Base-by-base conservation (phyloP, 2,329 filamentous ascomycete genomes). In the Aureobasidium sp. region DNA sequence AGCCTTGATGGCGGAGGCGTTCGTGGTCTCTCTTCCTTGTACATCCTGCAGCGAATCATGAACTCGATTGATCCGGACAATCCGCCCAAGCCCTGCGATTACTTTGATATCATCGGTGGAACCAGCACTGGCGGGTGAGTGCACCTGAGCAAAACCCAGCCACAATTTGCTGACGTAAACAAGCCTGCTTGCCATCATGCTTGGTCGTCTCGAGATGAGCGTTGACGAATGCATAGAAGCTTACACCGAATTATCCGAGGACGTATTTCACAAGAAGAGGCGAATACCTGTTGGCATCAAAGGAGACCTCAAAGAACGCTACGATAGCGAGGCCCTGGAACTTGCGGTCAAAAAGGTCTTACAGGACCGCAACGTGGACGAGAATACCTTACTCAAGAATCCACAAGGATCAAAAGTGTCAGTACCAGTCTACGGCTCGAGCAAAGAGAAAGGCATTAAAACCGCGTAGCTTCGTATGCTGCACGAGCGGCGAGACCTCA, bases 51-150 rank as follows among this genome's bases (percentile, higher is more conserved):
- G 37, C 59, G 67, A 11, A 60, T 78, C 3, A 74, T 78, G 70
- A 56, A 67, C 31, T 65, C 67, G 0, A 67, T 77, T 36, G 68
- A 71, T 27, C 67, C 63, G 1, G 67, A 68, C 2, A 57, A 65
- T 9, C 63, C 64, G 3, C 67, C 72, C 0, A 71, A 72, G 48
- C 74, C 74, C 37, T 74, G 74, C 62, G 72, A 76, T 7, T 68
- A 70, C 49, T 76, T 76, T 53, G 70, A 76, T 61, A 68, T 81
- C 62, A 79, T 80, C 8, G 72, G 70, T 3, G 74, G 74, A 0
- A 74, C 71, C 1, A 71, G 72, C 27, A 73, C 73, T 4, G 73
- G 73, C 49, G 73, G 73, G 74, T 76, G 58, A 45, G 69, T 64
- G 25, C 37, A 37, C 36, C 8, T 29, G 31, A 39, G n/a, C 42